These are phyloP conservation scores for Hydnum rufescens DNA, from an alignment of 768 basidiomycete species.

Conservation along the genomic window DNA sequence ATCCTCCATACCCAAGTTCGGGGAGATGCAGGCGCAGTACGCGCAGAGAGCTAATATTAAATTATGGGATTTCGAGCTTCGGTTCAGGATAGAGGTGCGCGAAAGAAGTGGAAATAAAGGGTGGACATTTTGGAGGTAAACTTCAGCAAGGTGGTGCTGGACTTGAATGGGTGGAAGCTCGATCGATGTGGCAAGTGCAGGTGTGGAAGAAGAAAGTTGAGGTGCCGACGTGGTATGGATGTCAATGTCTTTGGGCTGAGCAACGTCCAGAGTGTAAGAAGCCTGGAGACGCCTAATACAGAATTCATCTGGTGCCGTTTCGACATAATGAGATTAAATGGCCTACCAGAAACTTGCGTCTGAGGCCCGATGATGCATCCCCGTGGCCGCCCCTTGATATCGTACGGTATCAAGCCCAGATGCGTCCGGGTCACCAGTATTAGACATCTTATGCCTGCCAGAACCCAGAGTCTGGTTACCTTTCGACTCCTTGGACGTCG, in stretches of 20 bases:
- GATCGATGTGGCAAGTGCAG: background rate
- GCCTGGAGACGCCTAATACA: background rate
- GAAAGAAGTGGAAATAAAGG: background rate
- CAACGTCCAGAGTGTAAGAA: background rate
- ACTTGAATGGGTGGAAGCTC: background rate
- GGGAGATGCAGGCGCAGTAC: background rate
- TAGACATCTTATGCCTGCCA: no score
- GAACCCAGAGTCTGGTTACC: no score
- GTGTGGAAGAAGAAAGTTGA: background rate
- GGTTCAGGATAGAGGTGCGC: background rate
- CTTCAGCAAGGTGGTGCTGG: constrained; percentile 1
- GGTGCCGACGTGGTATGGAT: background rate
- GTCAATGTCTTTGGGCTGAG: no score
- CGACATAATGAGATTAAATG: background rate
- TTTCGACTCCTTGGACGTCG: no score
- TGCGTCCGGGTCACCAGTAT: no score
- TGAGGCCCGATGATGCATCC: background rate
- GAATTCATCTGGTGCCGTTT: no score
- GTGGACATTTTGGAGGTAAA: background rate
- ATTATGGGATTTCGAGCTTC: background rate
- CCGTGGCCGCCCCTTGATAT: background rate
- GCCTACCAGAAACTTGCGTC: background rate
- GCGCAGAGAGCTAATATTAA: background rate
- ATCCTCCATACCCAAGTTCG: background rate
- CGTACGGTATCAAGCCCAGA: background rate